These are phyloP conservation scores for Erythrophleum ivorense DNA, from an alignment of 331 rosid genomes.

Conservation along the genomic window DNA sequence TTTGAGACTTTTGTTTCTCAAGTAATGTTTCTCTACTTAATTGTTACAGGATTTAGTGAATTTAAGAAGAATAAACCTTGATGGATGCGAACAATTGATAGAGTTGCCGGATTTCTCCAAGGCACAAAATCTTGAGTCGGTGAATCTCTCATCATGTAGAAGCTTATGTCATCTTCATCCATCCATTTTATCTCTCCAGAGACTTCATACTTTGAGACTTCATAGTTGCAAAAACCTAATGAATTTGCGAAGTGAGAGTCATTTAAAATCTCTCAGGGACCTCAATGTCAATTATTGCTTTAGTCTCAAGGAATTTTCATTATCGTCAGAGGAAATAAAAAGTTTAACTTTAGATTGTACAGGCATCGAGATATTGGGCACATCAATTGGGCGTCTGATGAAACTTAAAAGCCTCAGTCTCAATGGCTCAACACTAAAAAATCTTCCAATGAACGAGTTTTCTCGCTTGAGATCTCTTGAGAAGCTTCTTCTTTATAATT, in stretches of 20 bases:
- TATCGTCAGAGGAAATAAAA: neutral
- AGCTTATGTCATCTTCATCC: neutral
- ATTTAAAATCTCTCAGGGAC: neutral
- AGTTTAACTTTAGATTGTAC: neutral
- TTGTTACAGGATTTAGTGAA: neutral
- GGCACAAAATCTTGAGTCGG: neutral
- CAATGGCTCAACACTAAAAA: neutral
- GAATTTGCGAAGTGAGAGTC: neutral
- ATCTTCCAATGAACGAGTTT: neutral
- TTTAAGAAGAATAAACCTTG: neutral
- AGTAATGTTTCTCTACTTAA: neutral
- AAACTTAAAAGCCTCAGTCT: neutral
- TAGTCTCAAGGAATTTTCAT: neutral
- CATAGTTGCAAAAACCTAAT: fast-evolving
- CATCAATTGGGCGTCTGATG: neutral
- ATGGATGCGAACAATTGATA: neutral
- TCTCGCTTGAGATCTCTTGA: neutral
- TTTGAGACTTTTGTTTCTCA: neutral
- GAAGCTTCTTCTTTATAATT: neutral
- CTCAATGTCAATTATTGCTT: neutral
- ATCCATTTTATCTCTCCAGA: neutral
- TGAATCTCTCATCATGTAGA: neutral
- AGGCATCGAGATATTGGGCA: neutral
- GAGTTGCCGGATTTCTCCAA: neutral
- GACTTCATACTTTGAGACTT: fast-evolving